A percentile compares a stretch with the other conserved stretches of the same genome.
These are phyloP conservation scores for Myxozyma monticola DNA, from an alignment of 805 yeast genomes.

Conservation along the genomic window DNA sequence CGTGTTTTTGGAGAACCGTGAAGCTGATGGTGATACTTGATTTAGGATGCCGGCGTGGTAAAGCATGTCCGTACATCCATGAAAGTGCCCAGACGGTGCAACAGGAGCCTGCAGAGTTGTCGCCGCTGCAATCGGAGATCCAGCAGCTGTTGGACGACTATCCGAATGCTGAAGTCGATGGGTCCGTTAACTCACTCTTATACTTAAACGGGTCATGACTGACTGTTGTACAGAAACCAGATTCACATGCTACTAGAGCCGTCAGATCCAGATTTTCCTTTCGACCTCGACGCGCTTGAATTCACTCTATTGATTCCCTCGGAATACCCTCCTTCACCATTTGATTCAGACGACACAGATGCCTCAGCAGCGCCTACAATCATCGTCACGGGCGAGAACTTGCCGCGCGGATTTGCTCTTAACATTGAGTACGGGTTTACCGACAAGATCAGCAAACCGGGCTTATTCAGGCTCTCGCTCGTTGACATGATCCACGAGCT, in stretches of 20 bases:
- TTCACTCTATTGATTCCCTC: constrained; percentile 56
- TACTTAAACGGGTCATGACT: not conserved
- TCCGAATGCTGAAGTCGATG: constrained; percentile 16
- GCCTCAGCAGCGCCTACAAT: constrained; percentile 48
- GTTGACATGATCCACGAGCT: constrained; percentile 55
- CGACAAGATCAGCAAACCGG: constrained; percentile 31
- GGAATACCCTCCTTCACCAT: constrained; percentile 47
- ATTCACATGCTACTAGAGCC: constrained; percentile 42
- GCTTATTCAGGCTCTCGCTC: constrained; percentile 49
- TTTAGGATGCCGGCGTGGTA: constrained; percentile 20
- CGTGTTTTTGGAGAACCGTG: too few relatives aligned
- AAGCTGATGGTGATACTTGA: too few relatives aligned
- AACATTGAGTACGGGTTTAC: constrained; percentile 68
- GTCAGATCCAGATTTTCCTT: constrained; percentile 73
- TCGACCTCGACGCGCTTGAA: constrained; percentile 55
- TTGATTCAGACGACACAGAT: constrained; percentile 1
- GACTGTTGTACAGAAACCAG: constrained; percentile 1
- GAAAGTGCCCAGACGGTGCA: not conserved
- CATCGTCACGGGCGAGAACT: constrained; percentile 61
- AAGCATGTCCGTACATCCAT: constrained; percentile 14
- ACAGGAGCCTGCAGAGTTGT: not conserved
- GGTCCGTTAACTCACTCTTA: not conserved
- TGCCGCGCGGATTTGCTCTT: constrained; percentile 65
- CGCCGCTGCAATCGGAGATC: constrained; percentile 13
- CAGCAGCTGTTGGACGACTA: not conserved